Conservation (phyloP, 495 filamentous ascomycete genomes). For the Talaromyces nanjingensis region DNA sequence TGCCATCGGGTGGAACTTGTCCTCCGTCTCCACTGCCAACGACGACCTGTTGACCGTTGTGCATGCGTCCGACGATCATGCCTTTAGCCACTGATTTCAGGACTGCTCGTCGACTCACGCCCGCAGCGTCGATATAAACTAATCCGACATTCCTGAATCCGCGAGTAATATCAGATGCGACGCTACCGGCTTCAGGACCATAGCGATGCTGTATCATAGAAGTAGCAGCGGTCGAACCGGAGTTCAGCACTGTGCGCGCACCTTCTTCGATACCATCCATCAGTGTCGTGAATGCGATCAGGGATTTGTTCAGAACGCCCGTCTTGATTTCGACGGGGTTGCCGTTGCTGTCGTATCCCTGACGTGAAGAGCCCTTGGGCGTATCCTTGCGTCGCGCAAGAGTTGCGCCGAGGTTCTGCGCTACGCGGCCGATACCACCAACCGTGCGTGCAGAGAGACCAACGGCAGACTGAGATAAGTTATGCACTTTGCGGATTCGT, state of each 20-base stretch:
- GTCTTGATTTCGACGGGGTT: conserved; percentile 70
- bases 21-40: conserved; percentile 78
- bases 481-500: conserved; percentile 78
- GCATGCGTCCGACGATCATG: conserved; percentile 91
- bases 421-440: conserved; percentile 68
- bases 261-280: conserved; percentile 88
- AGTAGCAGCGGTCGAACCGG: conserved; percentile 67
- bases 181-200: conserved; percentile 70
- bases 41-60: conserved; percentile 74
- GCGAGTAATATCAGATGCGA: conserved; percentile 67
- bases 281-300: conserved; percentile 95
- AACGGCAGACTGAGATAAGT: conserved; percentile 68
- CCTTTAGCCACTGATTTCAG: conserved; percentile 93
- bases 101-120: conserved; percentile 80
- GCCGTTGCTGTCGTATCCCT: conserved; percentile 57
- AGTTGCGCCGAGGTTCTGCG: conserved; percentile 80
- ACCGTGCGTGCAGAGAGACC: conserved; percentile 78
- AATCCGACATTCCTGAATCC: conserved; percentile 92
- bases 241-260: conserved; percentile 64
- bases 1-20: conserved; percentile 27
- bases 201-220: conserved; percentile 78
- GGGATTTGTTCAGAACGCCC: conserved; percentile 83
- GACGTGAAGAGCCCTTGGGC: conserved; percentile 22
- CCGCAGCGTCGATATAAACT: conserved; percentile 95
- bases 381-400: conserved; percentile 57